Evolutionary conservation across 305 asterid species (phyloP).

Genomic region (Fraxinus floribunda): DNA sequence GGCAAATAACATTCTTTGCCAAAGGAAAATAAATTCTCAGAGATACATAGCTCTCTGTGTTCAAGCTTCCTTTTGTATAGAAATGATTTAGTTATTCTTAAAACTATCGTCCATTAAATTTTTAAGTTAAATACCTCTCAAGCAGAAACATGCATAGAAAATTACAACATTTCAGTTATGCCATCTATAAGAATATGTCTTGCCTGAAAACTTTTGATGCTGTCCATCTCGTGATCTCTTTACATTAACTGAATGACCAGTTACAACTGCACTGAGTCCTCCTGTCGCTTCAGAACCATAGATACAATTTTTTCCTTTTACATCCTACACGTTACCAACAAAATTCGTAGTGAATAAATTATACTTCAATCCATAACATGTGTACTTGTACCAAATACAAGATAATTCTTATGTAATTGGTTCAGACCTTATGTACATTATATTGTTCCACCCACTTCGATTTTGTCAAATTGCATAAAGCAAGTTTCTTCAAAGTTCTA

Average conservation of each 20-base stretch:
- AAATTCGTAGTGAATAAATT: background rate
- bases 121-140: background rate
- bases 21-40: background rate
- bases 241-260: slow-evolving; percentile 45
- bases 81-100: background rate
- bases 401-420: background rate
- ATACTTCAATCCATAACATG: slow-evolving; percentile 1
- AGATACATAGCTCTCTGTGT: background rate
- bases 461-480: slow-evolving; percentile 49
- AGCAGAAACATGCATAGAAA: background rate
- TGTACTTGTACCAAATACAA: slow-evolving; percentile 8
- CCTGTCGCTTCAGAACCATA: slow-evolving; percentile 38
- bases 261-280: slow-evolving; percentile 34
- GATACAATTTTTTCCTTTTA: slow-evolving; percentile 38
- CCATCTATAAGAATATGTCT: background rate
- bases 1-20: background rate
- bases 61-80: background rate
- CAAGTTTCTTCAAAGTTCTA: slow-evolving; percentile 48
- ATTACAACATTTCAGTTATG: background rate
- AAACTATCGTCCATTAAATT: background rate
- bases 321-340: slow-evolving; percentile 38
- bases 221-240: slow-evolving; percentile 55
- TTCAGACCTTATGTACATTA: slow-evolving; percentile 52
- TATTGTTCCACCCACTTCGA: slow-evolving; percentile 73
- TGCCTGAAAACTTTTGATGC: slow-evolving; percentile 55